Evolutionary conservation across 2,329 filamentous ascomycete species (phyloP), one percentile per base, ranked within the genome.

Genomic region (Lecanosticta acicola): DNA sequence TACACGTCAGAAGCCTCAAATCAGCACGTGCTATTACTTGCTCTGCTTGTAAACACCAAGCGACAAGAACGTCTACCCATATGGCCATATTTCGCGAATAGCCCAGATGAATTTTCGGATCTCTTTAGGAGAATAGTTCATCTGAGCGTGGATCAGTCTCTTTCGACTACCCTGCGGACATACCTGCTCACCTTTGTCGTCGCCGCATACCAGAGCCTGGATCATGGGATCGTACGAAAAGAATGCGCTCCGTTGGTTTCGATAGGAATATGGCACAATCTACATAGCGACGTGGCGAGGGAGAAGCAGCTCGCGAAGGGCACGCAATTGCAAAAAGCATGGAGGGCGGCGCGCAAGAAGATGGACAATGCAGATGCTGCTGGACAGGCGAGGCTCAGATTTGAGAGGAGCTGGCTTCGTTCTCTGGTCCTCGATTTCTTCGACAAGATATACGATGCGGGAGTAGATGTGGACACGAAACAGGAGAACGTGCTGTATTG

Each of bases 181-280:
- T 83, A 94, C 42, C 78, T 97, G n/a, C 73, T 98, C 17, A 85
- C 80, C 18, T 97, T 97, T 67, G 76, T 97, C 51, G 94, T 94
- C 41, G 81, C 84, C 55, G 87, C 91, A 29, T 98, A 96, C 64
- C 90, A 97, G 66, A 96, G 89, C 38, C 75, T 98, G 24, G 94
- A 98, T 65, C 90, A 83, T 63, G 79, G 80, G 32, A 79, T 94
- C 45, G 86, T 98, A 40, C 83, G 93, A 52, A 97, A 96, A 66
- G 93, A 98, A 72, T 97, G 93, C 67, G 93, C 91, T 4, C 88
- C 94, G 1, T 73, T 98, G 41, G 91, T 98, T 16, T 93, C 89
- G 10, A 95, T 98, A 58, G 84, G 87, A 1, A 88, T 93, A 59
- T 98, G 93, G 93, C 87, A 97, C 61, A 94, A 95, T 62, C 71